Evolutionary conservation across 352 stramenopile genomes (phyloP).

Genomic region (Phytophthora nicotianae): DNA sequence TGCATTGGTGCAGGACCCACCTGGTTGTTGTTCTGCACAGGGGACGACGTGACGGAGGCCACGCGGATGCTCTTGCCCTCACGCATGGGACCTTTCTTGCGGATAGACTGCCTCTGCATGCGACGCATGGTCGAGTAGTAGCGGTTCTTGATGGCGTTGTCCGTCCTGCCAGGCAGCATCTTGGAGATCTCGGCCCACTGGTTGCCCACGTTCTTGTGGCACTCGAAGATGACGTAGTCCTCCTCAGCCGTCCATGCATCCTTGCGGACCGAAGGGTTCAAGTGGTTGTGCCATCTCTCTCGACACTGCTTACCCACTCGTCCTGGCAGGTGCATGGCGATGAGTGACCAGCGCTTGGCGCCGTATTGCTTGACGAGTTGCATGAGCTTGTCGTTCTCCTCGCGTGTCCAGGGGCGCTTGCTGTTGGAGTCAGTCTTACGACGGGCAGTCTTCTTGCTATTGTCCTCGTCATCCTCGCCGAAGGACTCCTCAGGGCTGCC

Average conservation of each 20-base stretch:
- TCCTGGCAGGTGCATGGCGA: conserved; percentile 87
- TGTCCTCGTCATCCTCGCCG: conserved; percentile 74
- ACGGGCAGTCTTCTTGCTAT: conserved; percentile 34
- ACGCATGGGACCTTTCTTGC: conserved; percentile 83
- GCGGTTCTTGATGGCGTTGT: conserved; percentile 93
- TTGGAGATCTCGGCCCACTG: conserved; percentile 93
- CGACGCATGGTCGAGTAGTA: conserved; percentile 93
- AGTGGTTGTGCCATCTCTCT: conserved; percentile 90
- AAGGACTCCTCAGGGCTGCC: conserved; percentile 60
- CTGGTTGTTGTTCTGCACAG: conserved; percentile 32
- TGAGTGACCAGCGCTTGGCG: conserved; percentile 89
- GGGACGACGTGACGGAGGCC: conserved; percentile 57
- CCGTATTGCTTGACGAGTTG: conserved; percentile 91
- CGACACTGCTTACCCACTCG: conserved; percentile 91
- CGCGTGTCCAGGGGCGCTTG: conserved; percentile 84
- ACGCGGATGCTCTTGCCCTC: conserved; percentile 85
- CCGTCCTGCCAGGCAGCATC: conserved; percentile 88
- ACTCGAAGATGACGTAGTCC: conserved; percentile 91
- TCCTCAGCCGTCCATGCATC: conserved; percentile 91
- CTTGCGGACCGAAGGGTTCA: conserved; percentile 89
- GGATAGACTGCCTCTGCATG: conserved; percentile 88
- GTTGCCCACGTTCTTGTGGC: conserved; percentile 92
- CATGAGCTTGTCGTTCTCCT: conserved; percentile 91
- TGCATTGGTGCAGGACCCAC: conserved; percentile 19
- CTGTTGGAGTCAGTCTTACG: conserved; percentile 83